phyloP scores from a whole-genome alignment of 495 filamentous ascomycete genomes.

The Penicillium diatomitis region DNA sequence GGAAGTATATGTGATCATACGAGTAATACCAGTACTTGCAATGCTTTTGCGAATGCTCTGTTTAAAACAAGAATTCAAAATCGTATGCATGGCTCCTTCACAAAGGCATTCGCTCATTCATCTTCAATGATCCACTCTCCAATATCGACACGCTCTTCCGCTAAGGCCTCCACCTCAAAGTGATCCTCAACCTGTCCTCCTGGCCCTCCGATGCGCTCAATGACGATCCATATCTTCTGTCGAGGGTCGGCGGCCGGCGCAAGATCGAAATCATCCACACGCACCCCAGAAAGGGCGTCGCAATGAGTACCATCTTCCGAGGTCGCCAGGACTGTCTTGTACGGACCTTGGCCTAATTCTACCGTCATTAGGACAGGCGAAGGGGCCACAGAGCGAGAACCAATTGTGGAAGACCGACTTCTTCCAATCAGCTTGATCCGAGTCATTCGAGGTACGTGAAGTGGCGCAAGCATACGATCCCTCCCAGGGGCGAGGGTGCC shows the following conservation, averaged over 20 bases:
- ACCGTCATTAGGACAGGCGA: constrained; percentile 55
- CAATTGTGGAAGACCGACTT: constrained; percentile 28
- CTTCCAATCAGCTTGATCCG: constrained; percentile 45
- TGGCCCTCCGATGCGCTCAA: constrained; percentile 60
- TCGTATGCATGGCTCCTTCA: no score
- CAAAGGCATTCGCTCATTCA: constrained; percentile 9
- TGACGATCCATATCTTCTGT: constrained; percentile 64
- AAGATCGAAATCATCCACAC: constrained; percentile 64
- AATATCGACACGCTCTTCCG: constrained; percentile 55
- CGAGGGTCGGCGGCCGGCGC: constrained; percentile 39
- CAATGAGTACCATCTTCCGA: constrained; percentile 57
- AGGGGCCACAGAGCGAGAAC: constrained; percentile 28
- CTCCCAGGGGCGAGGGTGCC: constrained; percentile 43
- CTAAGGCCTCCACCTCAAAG: constrained; percentile 59
- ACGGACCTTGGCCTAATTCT: constrained; percentile 60
- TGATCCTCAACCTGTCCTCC: constrained; percentile 42
- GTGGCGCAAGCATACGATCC: constrained; percentile 41
- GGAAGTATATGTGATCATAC: no score
- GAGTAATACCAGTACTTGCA: no score
- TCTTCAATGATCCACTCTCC: constrained; percentile 45
- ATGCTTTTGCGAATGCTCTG: no score
- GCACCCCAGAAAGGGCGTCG: constrained; percentile 57
- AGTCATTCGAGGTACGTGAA: constrained; percentile 48
- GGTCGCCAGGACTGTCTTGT: constrained; percentile 49
- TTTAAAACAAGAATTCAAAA: no score